Conservation (phyloP, 2,329 filamentous ascomycete genomes). For the Aspergillus sp. region DNA sequence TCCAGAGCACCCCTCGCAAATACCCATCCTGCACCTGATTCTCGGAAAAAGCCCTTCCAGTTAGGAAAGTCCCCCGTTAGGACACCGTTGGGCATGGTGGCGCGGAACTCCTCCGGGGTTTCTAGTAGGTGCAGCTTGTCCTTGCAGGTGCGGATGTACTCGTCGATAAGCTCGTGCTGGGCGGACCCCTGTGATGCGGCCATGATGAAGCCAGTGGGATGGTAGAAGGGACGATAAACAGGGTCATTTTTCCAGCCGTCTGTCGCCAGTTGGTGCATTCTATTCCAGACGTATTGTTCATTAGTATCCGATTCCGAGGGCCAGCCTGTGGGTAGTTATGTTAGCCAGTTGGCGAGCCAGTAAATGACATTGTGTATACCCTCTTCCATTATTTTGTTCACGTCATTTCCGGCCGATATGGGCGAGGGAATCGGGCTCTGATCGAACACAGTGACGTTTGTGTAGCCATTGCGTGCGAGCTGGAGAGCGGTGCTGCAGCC, state of each 20-base stretch:
- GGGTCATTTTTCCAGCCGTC: constrained; percentile 44
- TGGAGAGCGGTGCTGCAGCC: constrained; percentile 55
- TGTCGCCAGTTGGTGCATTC: constrained; percentile 4
- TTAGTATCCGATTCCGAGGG: neutral
- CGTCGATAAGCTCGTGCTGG: constrained; percentile 32
- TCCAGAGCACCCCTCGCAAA: constrained; percentile 52
- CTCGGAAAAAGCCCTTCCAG: constrained; percentile 51
- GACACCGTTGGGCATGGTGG: constrained; percentile 54
- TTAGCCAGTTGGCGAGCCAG: too few species aligned
- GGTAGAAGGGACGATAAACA: constrained; percentile 47
- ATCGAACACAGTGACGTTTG: constrained; percentile 51
- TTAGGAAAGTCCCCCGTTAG: constrained; percentile 51
- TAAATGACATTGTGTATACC: neutral
- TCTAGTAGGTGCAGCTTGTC: constrained; percentile 37
- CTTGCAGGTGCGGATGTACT: constrained; percentile 20
- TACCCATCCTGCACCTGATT: constrained; percentile 52
- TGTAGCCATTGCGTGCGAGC: constrained; percentile 51
- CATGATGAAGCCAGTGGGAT: constrained; percentile 46
- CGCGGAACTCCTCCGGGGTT: constrained; percentile 48
- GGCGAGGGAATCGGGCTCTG: constrained; percentile 47
- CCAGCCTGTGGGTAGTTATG: neutral
- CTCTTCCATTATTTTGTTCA: constrained; percentile 49
- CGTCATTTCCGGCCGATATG: constrained; percentile 52
- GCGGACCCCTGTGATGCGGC: constrained; percentile 41
- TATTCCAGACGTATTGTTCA: constrained; percentile 1